Conservation (phyloP, 1,284 basidiomycete species). For the Pterulicium gracile region DNA sequence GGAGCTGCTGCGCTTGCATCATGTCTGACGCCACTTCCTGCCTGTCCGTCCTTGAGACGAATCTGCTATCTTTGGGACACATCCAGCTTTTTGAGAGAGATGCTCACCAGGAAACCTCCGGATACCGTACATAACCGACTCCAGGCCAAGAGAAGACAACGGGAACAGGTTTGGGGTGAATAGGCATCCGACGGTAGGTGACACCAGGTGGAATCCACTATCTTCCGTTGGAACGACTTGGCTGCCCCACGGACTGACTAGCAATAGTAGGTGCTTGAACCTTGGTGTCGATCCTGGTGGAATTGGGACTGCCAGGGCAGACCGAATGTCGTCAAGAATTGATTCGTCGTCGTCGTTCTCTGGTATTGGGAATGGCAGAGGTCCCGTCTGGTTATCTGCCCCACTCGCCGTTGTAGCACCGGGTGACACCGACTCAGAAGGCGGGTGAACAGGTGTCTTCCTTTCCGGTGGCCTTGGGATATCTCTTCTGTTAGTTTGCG, state of each 20-base stretch:
- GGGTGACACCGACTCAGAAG: too few species aligned
- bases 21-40: too few species aligned
- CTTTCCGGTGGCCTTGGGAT: slow-evolving; percentile 14
- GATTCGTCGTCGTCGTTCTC: slow-evolving; percentile 6
- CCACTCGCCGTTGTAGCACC: neutral
- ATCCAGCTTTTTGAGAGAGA: too few species aligned
- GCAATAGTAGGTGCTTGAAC: slow-evolving; percentile 43
- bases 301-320: slow-evolving; percentile 11
- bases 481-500: slow-evolving; percentile 13
- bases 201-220: slow-evolving; percentile 28
- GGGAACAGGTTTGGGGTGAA: slow-evolving; percentile 33
- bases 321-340: slow-evolving; percentile 17
- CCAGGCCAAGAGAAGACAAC: slow-evolving; percentile 24
- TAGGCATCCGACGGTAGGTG: slow-evolving; percentile 29
- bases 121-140: slow-evolving; percentile 36
- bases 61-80: too few species aligned
- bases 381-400: neutral
- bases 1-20: too few species aligned
- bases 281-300: slow-evolving; percentile 20
- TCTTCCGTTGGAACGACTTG: slow-evolving; percentile 23
- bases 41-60: too few species aligned
- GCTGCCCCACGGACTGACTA: slow-evolving; percentile 27
- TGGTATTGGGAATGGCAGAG: neutral
- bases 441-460: slow-evolving; percentile 3
- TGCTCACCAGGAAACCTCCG: slow-evolving; percentile 37